Conservation (phyloP, 1,139 yeast species). For the Yamadazyma sp. region DNA sequence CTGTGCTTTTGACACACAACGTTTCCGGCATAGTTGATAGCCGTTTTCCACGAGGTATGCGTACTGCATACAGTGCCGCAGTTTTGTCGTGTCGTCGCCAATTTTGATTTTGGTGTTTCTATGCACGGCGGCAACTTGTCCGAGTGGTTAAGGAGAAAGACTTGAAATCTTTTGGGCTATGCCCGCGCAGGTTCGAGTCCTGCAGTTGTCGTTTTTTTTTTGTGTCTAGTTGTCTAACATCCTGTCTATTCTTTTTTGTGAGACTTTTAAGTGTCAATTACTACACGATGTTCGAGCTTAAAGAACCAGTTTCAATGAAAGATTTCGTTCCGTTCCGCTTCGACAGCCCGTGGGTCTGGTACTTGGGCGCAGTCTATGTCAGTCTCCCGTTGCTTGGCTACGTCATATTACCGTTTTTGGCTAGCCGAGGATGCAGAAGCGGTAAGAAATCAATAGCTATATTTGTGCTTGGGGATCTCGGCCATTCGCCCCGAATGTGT, state of each 20-base stretch:
- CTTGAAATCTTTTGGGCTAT: conserved; percentile 58
- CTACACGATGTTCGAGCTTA: conserved; percentile 7
- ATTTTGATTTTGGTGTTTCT: too few relatives aligned
- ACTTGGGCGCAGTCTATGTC: conserved; percentile 34
- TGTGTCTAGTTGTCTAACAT: too few relatives aligned
- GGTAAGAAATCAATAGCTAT: conserved; percentile 58
- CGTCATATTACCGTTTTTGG: conserved; percentile 32
- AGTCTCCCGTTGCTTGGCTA: conserved; percentile 38
- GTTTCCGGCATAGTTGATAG: too few relatives aligned
- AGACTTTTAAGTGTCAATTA: too few relatives aligned
- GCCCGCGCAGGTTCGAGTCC: conserved; percentile 65
- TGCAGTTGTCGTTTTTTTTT: conserved; percentile 51
- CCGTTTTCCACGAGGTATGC: too few relatives aligned
- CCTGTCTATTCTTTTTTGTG: too few relatives aligned
- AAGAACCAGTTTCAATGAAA: conserved; percentile 3
- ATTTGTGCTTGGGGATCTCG: conserved; percentile 88
- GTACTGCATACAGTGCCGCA: too few relatives aligned
- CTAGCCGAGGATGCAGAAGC: conserved; percentile 25
- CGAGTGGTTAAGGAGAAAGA: conserved; percentile 61
- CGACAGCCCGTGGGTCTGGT: conserved; percentile 41
- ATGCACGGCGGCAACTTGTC: conserved; percentile 57
- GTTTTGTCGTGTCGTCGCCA: too few relatives aligned
- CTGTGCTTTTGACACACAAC: too few relatives aligned
- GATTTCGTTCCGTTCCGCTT: conserved; percentile 5
- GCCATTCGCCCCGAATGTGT: conserved; percentile 94